A percentile compares a stretch with the other conserved stretches of the same genome.
These are phyloP conservation scores for Lasiodiplodia sp. DNA, from an alignment of 2,329 filamentous ascomycete species.

Conservation along the genomic window DNA sequence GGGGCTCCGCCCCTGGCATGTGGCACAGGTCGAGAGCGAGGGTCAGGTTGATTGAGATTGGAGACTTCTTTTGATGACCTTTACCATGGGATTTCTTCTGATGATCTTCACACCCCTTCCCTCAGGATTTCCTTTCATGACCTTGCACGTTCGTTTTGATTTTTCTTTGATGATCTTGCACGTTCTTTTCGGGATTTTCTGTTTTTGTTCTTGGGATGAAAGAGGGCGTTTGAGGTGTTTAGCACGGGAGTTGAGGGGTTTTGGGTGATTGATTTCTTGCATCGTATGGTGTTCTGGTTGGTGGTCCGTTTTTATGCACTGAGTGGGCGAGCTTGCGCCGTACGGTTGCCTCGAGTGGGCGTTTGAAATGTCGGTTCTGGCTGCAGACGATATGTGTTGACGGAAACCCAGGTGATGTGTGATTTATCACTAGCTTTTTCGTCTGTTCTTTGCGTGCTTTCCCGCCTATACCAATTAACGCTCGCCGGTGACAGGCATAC, in stretches of 20 bases:
- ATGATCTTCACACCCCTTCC: too few species aligned
- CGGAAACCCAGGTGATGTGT: too few species aligned
- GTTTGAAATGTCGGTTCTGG: not conserved
- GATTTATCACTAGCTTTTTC: too few species aligned
- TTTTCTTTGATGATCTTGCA: not conserved
- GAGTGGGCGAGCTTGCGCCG: not conserved
- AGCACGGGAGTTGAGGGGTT: not conserved
- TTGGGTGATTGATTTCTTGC: not conserved
- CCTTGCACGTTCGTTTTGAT: not conserved
- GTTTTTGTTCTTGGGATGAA: not conserved
- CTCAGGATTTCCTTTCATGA: constrained; percentile 30
- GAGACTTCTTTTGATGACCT: constrained; percentile 31
- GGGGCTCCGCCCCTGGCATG: constrained; percentile 31
- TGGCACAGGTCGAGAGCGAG: constrained; percentile 37
- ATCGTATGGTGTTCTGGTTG: not conserved
- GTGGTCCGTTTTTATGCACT: not conserved
- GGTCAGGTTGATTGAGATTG: constrained; percentile 29
- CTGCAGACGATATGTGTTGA: too few species aligned
- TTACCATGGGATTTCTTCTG: too few species aligned
- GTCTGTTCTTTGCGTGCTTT: too few species aligned
- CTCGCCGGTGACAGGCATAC: not conserved
- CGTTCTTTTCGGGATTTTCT: not conserved
- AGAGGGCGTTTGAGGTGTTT: not conserved
- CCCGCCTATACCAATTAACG: not conserved
- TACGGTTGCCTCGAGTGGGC: too few species aligned